Conservation (phyloP, 2,329 filamentous ascomycete genomes). For the Phoma sp. region DNA sequence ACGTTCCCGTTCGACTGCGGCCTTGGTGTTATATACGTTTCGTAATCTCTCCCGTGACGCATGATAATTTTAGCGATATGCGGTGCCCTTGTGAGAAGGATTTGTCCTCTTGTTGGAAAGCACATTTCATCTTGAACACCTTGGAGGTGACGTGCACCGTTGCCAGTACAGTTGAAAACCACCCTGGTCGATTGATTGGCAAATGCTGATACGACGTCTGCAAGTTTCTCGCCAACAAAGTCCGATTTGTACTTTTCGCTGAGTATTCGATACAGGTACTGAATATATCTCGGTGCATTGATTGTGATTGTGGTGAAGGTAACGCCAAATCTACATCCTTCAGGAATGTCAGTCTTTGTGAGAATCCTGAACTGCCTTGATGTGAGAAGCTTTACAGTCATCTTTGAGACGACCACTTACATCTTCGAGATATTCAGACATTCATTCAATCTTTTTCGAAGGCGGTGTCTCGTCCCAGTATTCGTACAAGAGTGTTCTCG, state of each 20-base stretch:
- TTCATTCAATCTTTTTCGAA: conserved; percentile 20
- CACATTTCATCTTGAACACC: conserved; percentile 22
- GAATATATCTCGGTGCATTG: conserved; percentile 25
- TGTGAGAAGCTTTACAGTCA: conserved; percentile 12
- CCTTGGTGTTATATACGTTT: conserved; percentile 29
- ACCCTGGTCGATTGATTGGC: conserved; percentile 15
- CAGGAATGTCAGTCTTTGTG: conserved; percentile 12
- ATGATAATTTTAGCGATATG: conserved; percentile 23
- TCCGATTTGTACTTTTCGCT: conserved; percentile 16
- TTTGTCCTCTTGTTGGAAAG: conserved; percentile 25
- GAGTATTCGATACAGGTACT: conserved; percentile 17
- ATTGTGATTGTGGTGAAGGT: conserved; percentile 26
- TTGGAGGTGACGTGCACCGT: conserved; percentile 17
- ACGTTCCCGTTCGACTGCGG: conserved; percentile 27
- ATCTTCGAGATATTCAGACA: conserved; percentile 20
- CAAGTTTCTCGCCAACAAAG: conserved; percentile 20
- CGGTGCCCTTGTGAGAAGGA: conserved; percentile 23
- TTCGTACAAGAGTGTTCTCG: conserved; percentile 21
- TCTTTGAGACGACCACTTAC: too few species aligned
- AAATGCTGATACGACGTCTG: conserved; percentile 19
- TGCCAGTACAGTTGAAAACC: conserved; percentile 29
- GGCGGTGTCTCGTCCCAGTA: conserved; percentile 25
- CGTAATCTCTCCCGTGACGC: conserved; percentile 28
- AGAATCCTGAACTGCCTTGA: conserved; percentile 19
- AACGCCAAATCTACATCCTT: conserved; percentile 23